phyloP scores from a whole-genome alignment of 192 early-diverging fungal species.

The Coemansia furcata region DNA sequence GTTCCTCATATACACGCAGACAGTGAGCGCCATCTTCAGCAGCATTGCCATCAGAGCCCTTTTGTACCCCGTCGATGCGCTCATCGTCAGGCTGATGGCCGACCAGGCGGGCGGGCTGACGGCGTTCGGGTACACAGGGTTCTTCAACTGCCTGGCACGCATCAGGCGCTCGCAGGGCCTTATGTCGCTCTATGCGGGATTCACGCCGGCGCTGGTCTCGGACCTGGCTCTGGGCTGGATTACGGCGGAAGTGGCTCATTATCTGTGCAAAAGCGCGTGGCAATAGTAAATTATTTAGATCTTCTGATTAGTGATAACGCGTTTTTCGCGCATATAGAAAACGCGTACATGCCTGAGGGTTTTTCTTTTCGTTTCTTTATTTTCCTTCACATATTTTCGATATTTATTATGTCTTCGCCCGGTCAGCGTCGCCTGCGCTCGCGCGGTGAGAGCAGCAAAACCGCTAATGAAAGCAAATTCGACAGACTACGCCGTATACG shows the following conservation, averaged over 20 bases:
- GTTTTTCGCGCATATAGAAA: neutral
- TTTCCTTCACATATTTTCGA: neutral
- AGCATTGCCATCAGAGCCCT: slow-evolving; percentile 1
- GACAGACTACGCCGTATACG: slow-evolving; percentile 41
- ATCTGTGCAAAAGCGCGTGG: slow-evolving; percentile 29
- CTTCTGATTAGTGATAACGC: neutral
- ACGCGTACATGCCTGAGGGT: neutral
- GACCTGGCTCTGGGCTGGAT: slow-evolving; percentile 31
- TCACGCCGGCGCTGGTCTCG: slow-evolving; percentile 2
- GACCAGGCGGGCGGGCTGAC: slow-evolving; percentile 41
- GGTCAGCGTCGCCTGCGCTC: slow-evolving; percentile 28
- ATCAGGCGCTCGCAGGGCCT: neutral
- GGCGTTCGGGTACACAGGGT: slow-evolving; percentile 16
- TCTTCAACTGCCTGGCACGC: slow-evolving; percentile 25
- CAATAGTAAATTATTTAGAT: neutral
- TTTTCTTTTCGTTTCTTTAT: neutral
- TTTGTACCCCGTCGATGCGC: slow-evolving; percentile 30
- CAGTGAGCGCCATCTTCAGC: slow-evolving; percentile 3
- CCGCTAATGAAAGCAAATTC: slow-evolving; percentile 25
- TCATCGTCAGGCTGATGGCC: slow-evolving; percentile 32
- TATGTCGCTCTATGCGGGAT: slow-evolving; percentile 24
- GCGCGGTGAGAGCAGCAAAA: slow-evolving; percentile 13
- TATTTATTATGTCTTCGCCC: slow-evolving; percentile 21
- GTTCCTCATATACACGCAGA: slow-evolving; percentile 21
- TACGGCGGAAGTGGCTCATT: slow-evolving; percentile 28